Evolutionary conservation across 129 eudicot species (phyloP).

Genomic region (Calendula officinalis): DNA sequence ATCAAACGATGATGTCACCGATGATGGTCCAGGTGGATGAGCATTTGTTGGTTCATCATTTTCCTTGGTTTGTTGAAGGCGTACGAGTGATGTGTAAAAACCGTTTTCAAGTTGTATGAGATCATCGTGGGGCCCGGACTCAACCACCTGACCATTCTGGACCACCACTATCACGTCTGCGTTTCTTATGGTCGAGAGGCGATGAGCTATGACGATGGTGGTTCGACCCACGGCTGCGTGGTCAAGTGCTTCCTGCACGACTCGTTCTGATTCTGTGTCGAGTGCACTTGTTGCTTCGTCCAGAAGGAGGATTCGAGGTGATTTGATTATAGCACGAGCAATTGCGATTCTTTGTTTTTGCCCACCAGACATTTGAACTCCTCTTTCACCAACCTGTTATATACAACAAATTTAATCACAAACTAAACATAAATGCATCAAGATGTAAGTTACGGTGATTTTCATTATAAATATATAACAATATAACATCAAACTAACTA

Average conservation of each 20-base stretch:
- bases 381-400: slow-evolving; percentile 88
- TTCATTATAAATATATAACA: background rate
- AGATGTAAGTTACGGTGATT: background rate
- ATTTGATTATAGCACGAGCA: slow-evolving; percentile 84
- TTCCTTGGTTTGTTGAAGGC: slow-evolving; percentile 65
- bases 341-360: slow-evolving; percentile 97
- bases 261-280: slow-evolving; percentile 89
- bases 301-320: slow-evolving; percentile 84
- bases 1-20: slow-evolving; percentile 31
- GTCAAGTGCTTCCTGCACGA: slow-evolving; percentile 92
- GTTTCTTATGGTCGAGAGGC: slow-evolving; percentile 82
- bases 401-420: background rate
- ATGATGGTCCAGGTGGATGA: slow-evolving; percentile 26
- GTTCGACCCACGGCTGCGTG: slow-evolving; percentile 80
- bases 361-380: slow-evolving; percentile 96
- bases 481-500: background rate
- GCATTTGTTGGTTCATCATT: slow-evolving; percentile 14
- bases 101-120: slow-evolving; percentile 59
- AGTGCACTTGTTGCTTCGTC: slow-evolving; percentile 98
- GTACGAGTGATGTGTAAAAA: slow-evolving; percentile 63
- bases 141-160: slow-evolving; percentile 68
- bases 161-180: slow-evolving; percentile 80
- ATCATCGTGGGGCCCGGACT: slow-evolving; percentile 68
- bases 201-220: slow-evolving; percentile 87
- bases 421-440: background rate